Base-by-base conservation (phyloP, 2,329 filamentous ascomycete genomes). In the Claviceps capensis region DNA sequence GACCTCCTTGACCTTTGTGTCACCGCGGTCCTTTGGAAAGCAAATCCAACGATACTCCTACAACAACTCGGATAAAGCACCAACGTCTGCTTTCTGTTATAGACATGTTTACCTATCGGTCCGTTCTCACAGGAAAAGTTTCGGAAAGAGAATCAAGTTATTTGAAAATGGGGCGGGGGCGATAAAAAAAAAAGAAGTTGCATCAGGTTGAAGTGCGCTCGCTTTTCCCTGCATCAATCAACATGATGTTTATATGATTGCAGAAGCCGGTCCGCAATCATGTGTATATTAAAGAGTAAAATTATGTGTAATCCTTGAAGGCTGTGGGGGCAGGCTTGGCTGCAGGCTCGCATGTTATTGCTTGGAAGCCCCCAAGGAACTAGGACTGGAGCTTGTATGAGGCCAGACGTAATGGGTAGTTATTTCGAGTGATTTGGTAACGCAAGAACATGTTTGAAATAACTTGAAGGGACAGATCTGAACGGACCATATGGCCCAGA, bases 221-320 rank as follows among this genome's bases (percentile, higher is more conserved):
- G 13, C 8, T 45, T 38, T 19, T 17, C 4, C 41, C 17, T 45
- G 48, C 14, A 49, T 36, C 38, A 36, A 49, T 36, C 38, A 36
- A 37, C 41, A 50, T 37, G 26, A 50, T 50, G 41, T 34, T 34
- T 34, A 34, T 50, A 50, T 50, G 48, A 50, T 50, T 36, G 41
- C 48, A 44, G 48, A 38, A 44, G 22, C 6, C 19, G 17, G 41
- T 50, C 41, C 36, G 41, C 34, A 49, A 50, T 19, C 48, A 37
- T 17, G 14, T 49, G 48, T 50, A 42, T 37, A 50, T 50, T 44
- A 34, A 26, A 34, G 30, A 34, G 30, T 26, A 45, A n/a, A 26
- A 30, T 9, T 16, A n/a, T 5, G 1, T 22, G 11, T 13, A 49
- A 42, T 34, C 19, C 22, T 17, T 19, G 4, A 14, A 34, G 48